Evolutionary conservation across 768 basidiomycete genomes (phyloP), one percentile per base, ranked within the genome.

Genomic region (Tulasnella sp.): DNA sequence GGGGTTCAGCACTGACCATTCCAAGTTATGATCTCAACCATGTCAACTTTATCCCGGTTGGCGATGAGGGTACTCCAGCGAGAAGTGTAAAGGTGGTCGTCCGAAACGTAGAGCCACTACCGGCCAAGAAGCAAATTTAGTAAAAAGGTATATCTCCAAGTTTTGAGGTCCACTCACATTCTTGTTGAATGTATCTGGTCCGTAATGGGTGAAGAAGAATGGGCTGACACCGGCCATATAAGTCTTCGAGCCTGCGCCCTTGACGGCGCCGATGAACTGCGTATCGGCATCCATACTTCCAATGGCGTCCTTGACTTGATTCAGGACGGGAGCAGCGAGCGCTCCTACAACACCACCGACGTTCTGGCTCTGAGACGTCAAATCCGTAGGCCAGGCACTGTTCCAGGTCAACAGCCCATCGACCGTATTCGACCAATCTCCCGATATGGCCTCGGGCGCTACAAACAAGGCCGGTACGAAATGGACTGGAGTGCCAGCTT

Each of bases 191-290:
- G 77, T 78, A 68, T 78, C 70, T 0, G 80, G 79, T 1, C 79
- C 78, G 76, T 82, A 83, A 75, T 84, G 83, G 6, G 84, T 83
- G 79, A 81, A 84, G 81, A 84, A 84, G n/a, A 74, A 73, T 1
- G 83, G 83, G 37, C 78, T 79, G 72, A 83, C 79, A 42, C 80
- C 79, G 7, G 82, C 80, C 82, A 83, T 83, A 78, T 83, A 84
- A 3, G 78, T 76, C 78, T 82, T 83, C 34, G 70, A 45, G 14
- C 80, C 34, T 29, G 78, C 74, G 0, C 75, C 77, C 15, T 79
- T 80, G 40, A 83, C 71, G 6, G 78, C 74, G 5, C 22, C 29
- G n/a, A 72, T 75, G 83, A 82, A 76, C 25, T 42, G 39, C 75
- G 40, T 68, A 49, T 76, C 75, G 12, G 67, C 39, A 69, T 36